Conservation (phyloP, 805 yeast genomes). For the Candida bentonensis region DNA sequence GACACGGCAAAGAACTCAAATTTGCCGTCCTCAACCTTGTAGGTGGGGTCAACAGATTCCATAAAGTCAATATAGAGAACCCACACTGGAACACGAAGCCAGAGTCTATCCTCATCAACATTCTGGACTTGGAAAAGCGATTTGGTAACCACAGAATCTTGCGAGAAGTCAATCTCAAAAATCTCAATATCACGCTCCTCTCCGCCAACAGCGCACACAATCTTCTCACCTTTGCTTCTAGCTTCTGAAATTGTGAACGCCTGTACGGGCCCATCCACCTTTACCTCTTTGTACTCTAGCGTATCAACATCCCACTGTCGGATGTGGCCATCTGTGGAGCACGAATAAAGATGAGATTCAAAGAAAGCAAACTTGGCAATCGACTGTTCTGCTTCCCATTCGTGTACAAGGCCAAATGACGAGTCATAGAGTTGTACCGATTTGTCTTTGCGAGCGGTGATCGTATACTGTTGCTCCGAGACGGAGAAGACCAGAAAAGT, state of each 20-base stretch:
- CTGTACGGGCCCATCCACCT: neutral
- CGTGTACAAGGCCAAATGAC: conserved; percentile 9
- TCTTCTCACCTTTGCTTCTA: conserved; percentile 19
- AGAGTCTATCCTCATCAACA: conserved; percentile 67
- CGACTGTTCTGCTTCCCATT: conserved; percentile 7
- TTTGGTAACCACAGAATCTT: conserved; percentile 13
- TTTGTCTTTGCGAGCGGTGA: conserved; percentile 17
- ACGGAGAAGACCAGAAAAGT: conserved; percentile 8
- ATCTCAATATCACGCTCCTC: conserved; percentile 59
- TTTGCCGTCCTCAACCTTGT: conserved; percentile 25
- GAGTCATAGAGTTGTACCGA: conserved; percentile 10
- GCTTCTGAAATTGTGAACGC: conserved; percentile 6
- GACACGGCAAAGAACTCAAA: conserved; percentile 40
- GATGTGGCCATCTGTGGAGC: neutral
- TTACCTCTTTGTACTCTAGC: conserved; percentile 12
- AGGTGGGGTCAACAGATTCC: conserved; percentile 22
- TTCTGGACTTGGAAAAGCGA: conserved; percentile 59
- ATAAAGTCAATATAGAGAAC: conserved; percentile 42
- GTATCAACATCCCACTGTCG: conserved; percentile 10
- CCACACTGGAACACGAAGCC: conserved; percentile 75
- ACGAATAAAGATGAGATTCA: conserved; percentile 1
- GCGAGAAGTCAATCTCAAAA: conserved; percentile 21
- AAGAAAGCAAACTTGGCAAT: conserved; percentile 4
- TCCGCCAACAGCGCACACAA: conserved; percentile 72
- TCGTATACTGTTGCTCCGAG: conserved; percentile 5